Evolutionary conservation across 345 rosid species (phyloP).

Genomic region (Chamaenerion angustifolium): DNA sequence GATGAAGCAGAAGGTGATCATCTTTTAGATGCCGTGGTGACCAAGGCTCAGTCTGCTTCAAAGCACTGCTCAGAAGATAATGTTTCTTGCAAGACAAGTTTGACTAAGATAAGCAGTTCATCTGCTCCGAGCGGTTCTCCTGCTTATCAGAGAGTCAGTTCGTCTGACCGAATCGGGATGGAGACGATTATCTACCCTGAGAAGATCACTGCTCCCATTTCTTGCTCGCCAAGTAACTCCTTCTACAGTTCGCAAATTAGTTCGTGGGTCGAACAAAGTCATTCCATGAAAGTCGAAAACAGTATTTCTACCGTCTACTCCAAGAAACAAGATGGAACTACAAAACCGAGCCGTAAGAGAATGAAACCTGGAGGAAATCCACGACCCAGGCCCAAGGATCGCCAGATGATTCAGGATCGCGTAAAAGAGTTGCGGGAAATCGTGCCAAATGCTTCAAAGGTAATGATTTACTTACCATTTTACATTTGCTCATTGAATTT

Average conservation of each 20-base stretch:
- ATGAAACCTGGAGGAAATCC: constrained; percentile 89
- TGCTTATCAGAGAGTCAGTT: constrained; percentile 12
- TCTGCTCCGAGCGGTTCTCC: constrained; percentile 36
- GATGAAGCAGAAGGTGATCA: constrained; percentile 36
- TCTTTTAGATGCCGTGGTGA: constrained; percentile 90
- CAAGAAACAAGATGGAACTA: constrained; percentile 45
- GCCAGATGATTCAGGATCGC: constrained; percentile 98
- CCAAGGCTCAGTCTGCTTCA: constrained; percentile 33
- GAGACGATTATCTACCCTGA: constrained; percentile 22
- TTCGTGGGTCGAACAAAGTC: constrained; percentile 73
- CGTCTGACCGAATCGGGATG: constrained; percentile 26
- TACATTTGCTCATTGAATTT: background rate
- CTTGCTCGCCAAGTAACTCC: constrained; percentile 42
- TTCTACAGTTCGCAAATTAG: constrained; percentile 64
- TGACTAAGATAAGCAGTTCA: constrained; percentile 52
- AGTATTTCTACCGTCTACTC: constrained; percentile 51
- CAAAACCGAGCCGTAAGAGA: constrained; percentile 68
- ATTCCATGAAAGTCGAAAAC: constrained; percentile 29
- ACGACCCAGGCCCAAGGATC: constrained; percentile 95
- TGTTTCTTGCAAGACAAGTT: constrained; percentile 52
- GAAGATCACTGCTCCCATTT: constrained; percentile 24
- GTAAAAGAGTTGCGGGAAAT: constrained; percentile 96
- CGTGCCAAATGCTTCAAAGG: constrained; percentile 89
- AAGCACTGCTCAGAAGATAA: constrained; percentile 69
- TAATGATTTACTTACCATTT: constrained; percentile 19